phyloP scores from a whole-genome alignment of 495 filamentous ascomycete species.

The Corynascus novoguineensis region DNA sequence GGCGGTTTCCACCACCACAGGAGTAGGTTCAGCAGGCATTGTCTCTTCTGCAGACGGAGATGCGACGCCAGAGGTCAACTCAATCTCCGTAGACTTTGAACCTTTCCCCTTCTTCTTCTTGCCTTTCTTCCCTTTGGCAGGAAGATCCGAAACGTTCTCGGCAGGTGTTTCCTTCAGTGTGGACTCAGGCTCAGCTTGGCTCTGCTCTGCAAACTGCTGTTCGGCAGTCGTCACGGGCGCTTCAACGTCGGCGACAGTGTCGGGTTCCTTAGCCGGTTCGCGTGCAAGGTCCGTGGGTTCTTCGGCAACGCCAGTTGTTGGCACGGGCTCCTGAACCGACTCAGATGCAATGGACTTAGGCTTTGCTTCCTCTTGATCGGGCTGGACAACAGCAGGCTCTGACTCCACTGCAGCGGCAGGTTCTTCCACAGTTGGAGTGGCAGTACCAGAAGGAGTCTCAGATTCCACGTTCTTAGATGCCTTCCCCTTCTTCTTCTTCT shows the following conservation, averaged over 20 bases:
- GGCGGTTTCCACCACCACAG: background rate
- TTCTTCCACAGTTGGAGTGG: constrained; percentile 27
- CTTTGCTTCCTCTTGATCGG: constrained; percentile 2
- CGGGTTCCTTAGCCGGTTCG: constrained; percentile 7
- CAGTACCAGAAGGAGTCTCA: constrained; percentile 13
- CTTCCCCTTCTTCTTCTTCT: constrained; percentile 28
- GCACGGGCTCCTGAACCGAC: background rate
- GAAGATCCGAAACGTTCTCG: background rate
- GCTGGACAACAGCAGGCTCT: background rate
- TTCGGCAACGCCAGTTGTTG: background rate
- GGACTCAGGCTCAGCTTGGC: background rate
- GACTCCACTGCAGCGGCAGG: constrained; percentile 13
- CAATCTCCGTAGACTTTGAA: constrained; percentile 19
- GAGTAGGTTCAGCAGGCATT: background rate
- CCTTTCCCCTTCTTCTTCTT: constrained; percentile 29
- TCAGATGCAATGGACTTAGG: background rate
- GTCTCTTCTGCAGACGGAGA: background rate
- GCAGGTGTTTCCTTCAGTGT: background rate
- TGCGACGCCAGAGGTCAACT: constrained; percentile 20
- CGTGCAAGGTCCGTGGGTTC: background rate
- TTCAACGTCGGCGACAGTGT: background rate
- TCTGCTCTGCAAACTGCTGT: background rate
- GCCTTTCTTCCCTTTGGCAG: background rate
- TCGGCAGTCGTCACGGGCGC: background rate
- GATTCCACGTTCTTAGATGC: constrained; percentile 23